Percentiles rank a stretch among this genome's conserved stretches.
Conservation (phyloP, 805 yeast species). For the Barnettozyma pratensis region DNA sequence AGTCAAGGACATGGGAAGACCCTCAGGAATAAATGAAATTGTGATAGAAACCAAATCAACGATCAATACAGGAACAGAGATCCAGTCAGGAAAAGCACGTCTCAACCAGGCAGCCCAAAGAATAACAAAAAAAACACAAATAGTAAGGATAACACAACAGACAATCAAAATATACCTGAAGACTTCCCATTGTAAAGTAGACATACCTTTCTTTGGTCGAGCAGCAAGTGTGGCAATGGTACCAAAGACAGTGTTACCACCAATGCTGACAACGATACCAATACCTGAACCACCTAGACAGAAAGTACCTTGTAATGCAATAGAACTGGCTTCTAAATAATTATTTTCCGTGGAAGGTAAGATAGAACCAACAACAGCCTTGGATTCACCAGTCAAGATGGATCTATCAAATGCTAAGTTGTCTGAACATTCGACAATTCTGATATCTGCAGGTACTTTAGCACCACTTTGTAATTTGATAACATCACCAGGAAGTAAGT, state of each 20-base stretch:
- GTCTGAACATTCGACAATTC: constrained; percentile 32
- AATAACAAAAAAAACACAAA: constrained; percentile 30
- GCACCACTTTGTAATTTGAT: constrained; percentile 33
- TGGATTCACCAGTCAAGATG: constrained; percentile 45
- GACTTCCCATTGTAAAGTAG: constrained; percentile 40
- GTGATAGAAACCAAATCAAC: constrained; percentile 41
- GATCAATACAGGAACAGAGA: constrained; percentile 35
- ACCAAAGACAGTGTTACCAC: constrained; percentile 42
- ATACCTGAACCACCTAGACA: constrained; percentile 39
- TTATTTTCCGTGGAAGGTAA: constrained; percentile 30
- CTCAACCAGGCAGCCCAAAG: constrained; percentile 43
- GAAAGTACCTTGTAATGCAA: constrained; percentile 43
- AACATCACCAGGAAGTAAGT: constrained; percentile 42
- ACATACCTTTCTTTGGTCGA: constrained; percentile 32
- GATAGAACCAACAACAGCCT: constrained; percentile 31
- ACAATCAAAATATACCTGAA: constrained; percentile 30
- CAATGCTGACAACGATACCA: constrained; percentile 40
- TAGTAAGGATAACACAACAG: constrained; percentile 22
- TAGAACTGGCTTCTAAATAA: constrained; percentile 37
- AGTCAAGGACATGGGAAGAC: constrained; percentile 46
- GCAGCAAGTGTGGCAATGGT: constrained; percentile 38
- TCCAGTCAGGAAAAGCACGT: constrained; percentile 35
- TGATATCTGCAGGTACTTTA: constrained; percentile 43
- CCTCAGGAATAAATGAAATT: constrained; percentile 49
- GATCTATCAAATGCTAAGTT: constrained; percentile 40